phyloP scores from a whole-genome alignment of 495 filamentous ascomycete genomes.

The Xylaria scruposa region DNA sequence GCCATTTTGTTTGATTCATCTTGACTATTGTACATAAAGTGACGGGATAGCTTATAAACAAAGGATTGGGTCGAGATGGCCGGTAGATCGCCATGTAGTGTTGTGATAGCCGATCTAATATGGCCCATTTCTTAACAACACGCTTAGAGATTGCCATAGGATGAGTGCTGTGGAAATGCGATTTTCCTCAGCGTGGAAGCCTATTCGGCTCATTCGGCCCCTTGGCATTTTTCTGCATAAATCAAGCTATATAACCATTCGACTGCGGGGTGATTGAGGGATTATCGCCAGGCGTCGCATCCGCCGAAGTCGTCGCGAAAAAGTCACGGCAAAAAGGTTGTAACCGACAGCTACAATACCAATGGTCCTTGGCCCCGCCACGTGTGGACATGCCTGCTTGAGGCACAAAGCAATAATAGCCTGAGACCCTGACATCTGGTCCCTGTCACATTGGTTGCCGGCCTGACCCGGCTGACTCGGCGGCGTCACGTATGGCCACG shows the following conservation, averaged over 20 bases:
- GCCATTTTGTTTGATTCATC: background rate
- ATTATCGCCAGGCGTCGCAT: constrained; percentile 18
- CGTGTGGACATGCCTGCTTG: constrained; percentile 17
- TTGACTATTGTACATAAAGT: background rate
- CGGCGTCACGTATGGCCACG: constrained; percentile 27
- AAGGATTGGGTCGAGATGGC: background rate
- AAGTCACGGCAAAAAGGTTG: constrained; percentile 4
- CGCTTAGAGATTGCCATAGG: background rate
- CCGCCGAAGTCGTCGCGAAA: constrained; percentile 9
- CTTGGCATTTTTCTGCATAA: constrained; percentile 16
- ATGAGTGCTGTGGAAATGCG: background rate
- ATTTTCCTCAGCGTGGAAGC: constrained; percentile 8
- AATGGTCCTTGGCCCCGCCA: constrained; percentile 28
- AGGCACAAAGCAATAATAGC: constrained; percentile 10
- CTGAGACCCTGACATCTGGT: constrained; percentile 20
- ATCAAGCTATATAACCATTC: constrained; percentile 12
- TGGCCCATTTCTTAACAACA: background rate
- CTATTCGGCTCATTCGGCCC: background rate
- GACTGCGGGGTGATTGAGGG: constrained; percentile 11
- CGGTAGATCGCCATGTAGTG: background rate
- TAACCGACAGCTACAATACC: constrained; percentile 3
- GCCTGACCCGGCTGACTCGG: constrained; percentile 28
- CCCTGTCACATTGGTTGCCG: constrained; percentile 25
- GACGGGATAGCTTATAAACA: background rate
- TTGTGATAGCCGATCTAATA: constrained; percentile 1